Conservation (phyloP, 768 basidiomycete genomes). For the Pleurotus sapidus region DNA sequence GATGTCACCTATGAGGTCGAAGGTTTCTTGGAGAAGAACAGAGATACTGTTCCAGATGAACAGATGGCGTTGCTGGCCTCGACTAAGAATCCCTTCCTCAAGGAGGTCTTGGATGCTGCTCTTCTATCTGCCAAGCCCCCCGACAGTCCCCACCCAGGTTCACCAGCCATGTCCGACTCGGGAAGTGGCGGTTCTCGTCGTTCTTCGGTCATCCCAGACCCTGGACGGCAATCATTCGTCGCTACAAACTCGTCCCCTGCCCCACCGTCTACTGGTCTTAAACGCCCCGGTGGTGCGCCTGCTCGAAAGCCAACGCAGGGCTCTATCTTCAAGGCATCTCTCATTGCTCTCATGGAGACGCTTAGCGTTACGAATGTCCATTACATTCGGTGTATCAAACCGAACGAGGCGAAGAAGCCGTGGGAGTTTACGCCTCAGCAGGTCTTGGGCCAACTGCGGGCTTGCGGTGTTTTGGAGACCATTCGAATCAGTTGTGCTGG, state of each 20-base stretch:
- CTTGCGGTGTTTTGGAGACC: slow-evolving; percentile 98
- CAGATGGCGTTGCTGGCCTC: slow-evolving; percentile 85
- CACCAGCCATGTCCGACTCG: slow-evolving; percentile 78
- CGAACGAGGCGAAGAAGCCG: slow-evolving; percentile 92
- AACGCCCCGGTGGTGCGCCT: slow-evolving; percentile 56
- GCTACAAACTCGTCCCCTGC: slow-evolving; percentile 37
- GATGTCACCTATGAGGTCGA: slow-evolving; percentile 99
- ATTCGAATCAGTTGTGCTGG: slow-evolving; percentile 99
- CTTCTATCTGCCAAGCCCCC: slow-evolving; percentile 66
- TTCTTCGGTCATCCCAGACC: slow-evolving; percentile 84
- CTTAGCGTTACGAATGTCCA: slow-evolving; percentile 97
- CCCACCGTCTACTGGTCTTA: slow-evolving; percentile 29
- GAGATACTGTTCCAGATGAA: slow-evolving; percentile 98
- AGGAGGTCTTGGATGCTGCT: slow-evolving; percentile 91
- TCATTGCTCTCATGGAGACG: slow-evolving; percentile 95
- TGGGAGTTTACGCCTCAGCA: slow-evolving; percentile 98
- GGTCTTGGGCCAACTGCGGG: slow-evolving; percentile 90
- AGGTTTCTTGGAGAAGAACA: slow-evolving; percentile 98
- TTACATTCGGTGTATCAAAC: slow-evolving; percentile 99
- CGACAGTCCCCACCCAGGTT: slow-evolving; percentile 68
- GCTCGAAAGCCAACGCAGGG: slow-evolving; percentile 95
- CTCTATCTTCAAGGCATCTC: slow-evolving; percentile 95
- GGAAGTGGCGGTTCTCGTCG: slow-evolving; percentile 77
- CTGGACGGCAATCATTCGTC: slow-evolving; percentile 74
- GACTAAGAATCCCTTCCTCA: slow-evolving; percentile 90